phyloP scores from a whole-genome alignment of 1,139 yeast species.

The Yarrowia galli region DNA sequence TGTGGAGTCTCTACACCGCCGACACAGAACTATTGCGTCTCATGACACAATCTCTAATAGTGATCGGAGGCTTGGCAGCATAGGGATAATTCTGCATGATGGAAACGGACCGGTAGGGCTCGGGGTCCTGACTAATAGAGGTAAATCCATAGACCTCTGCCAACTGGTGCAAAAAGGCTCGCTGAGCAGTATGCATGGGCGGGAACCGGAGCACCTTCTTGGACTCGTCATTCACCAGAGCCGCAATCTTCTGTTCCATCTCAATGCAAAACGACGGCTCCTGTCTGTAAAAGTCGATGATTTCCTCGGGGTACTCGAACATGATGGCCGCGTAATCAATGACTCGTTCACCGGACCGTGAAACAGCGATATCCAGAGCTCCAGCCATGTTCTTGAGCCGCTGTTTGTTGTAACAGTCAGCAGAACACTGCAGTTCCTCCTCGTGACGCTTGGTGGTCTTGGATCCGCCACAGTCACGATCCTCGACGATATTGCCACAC shows the following conservation, averaged over 20 bases:
- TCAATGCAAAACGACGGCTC: conserved; percentile 51
- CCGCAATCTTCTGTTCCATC: conserved; percentile 62
- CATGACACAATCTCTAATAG: conserved; percentile 29
- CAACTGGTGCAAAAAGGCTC: conserved; percentile 73
- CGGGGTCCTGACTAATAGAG: conserved; percentile 80
- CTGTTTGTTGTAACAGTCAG: conserved; percentile 66
- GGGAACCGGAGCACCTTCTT: conserved; percentile 64
- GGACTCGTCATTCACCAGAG: conserved; percentile 54
- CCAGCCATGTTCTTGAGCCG: conserved; percentile 68
- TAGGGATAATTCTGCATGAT: conserved; percentile 48
- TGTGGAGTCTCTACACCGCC: no score
- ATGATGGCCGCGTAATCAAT: conserved; percentile 45
- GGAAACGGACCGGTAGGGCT: conserved; percentile 77
- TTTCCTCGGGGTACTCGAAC: conserved; percentile 44
- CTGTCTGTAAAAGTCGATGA: conserved; percentile 47
- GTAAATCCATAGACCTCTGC: conserved; percentile 66
- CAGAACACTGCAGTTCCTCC: conserved; percentile 64
- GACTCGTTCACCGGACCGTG: conserved; percentile 39
- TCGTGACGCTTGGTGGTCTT: conserved; percentile 44
- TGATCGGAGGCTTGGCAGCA: conserved; percentile 24
- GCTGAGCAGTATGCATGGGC: conserved; percentile 73
- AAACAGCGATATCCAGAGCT: conserved; percentile 59
- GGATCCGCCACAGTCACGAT: conserved; percentile 41
- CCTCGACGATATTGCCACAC: conserved; percentile 65
- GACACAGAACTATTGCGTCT: background rate